Evolutionary conservation across 148 eudicot genomes (phyloP), one percentile per base, ranked within the genome.

Genomic region (Chenopodium quinoa): DNA sequence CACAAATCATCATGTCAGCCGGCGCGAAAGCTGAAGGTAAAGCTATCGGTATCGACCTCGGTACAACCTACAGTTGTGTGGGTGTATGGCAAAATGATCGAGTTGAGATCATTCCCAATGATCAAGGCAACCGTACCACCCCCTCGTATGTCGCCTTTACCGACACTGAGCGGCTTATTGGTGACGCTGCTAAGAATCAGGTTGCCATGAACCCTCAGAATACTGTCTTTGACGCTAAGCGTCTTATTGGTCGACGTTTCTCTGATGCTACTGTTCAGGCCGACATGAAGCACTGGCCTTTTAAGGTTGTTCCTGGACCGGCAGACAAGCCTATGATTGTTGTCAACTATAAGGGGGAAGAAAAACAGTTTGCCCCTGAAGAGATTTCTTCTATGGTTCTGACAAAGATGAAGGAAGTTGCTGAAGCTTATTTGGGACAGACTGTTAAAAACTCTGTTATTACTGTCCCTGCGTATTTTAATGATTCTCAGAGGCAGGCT

Each of bases 11-110:
- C 7, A 73, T 80, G 78, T 73, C 76, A 58, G 25, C 54, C 12
- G 29, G 74, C 2, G 56, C 37, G 11, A 74, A 73, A 65, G 12
- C 60, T 1, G 63, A 74, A 40, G 83, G 83, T 22, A 81, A 81
- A 9, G 83, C 83, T 5, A 81, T 81, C 32, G 83, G 83, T 7
- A 81, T 81, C 29, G 83, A 81, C n/a, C 78, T 81, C 10, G 83
- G 83, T 52, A 81, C 83, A 0, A 81, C 83, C 83, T 81, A 81
- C 83, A 81, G 83, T 46, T 81, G 83, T 20, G 83, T 81, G 4
- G 83, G 78, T 2, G 78, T 81, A 0, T 81, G 83, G 83, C 78
- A 23, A 12, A 66, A 81, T 22, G 83, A 81, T n/a, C 83, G 83
- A 5, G 83, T 81, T 11, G 83, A 81, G 29, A 81, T 81, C 83